Evolutionary conservation across 2,329 filamentous ascomycete species (phyloP).

Genomic region (Epichloe brachyelytri): DNA sequence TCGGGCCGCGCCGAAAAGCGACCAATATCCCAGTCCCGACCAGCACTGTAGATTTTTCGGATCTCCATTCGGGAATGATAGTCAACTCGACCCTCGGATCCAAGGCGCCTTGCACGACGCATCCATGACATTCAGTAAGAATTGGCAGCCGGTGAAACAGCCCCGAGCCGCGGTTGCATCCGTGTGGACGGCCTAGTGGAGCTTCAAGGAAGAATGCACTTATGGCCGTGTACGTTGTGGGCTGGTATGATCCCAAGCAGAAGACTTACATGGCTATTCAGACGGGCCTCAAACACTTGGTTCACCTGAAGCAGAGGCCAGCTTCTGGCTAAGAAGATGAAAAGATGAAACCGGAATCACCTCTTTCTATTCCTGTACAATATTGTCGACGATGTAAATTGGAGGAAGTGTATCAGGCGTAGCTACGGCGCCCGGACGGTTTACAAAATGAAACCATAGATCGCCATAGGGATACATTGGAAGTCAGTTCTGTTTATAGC

Average conservation of each 20-base stretch:
- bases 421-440: constrained; percentile 5
- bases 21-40: constrained; percentile 13
- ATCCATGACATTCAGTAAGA: constrained; percentile 25
- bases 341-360: neutral
- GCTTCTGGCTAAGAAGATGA: constrained; percentile 14
- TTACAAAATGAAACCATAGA: constrained; percentile 16
- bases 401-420: constrained; percentile 2
- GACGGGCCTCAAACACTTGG: constrained; percentile 29
- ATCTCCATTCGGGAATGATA: constrained; percentile 13
- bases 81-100: constrained; percentile 23
- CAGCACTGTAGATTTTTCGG: constrained; percentile 14
- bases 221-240: constrained; percentile 37
- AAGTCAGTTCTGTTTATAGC: neutral
- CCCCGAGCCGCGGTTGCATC: constrained; percentile 39
- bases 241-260: constrained; percentile 44
- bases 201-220: constrained; percentile 30
- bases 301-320: constrained; percentile 27
- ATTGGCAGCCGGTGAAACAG: constrained; percentile 31
- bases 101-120: constrained; percentile 21
- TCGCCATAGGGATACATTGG: neutral
- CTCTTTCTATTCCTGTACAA: neutral
- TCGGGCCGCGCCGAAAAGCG: constrained; percentile 14
- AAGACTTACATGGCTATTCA: constrained; percentile 29
- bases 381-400: neutral
- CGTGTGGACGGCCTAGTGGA: constrained; percentile 42